Percentiles rank a stretch among this genome's conserved stretches.
Conservation (phyloP, 177 flowering plant species). For the Tripterygium wilfordii region DNA sequence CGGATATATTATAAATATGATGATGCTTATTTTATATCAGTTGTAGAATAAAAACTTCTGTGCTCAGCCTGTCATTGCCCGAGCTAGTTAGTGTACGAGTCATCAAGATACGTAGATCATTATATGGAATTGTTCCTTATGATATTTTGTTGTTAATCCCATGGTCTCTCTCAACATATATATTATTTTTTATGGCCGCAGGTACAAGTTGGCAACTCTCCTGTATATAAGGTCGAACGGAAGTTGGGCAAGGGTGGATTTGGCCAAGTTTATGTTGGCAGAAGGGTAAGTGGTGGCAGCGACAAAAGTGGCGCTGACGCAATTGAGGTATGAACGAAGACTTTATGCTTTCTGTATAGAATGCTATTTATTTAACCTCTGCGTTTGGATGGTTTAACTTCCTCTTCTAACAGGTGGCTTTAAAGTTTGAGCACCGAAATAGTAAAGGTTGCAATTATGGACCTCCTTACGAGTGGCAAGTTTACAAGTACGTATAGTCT, state of each 20-base stretch:
- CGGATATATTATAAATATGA: no score
- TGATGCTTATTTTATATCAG: no score
- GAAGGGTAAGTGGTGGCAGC: conserved; percentile 65
- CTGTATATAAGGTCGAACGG: conserved; percentile 70
- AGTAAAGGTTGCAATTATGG: conserved; percentile 96
- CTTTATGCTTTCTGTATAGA: background rate
- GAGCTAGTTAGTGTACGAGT: no score
- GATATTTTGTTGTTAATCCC: no score
- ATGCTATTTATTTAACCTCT: background rate
- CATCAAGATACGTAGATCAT: no score
- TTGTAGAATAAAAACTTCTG: no score
- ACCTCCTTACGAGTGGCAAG: conserved; percentile 99
- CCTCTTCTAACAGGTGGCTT: conserved; percentile 58
- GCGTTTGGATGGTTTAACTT: background rate
- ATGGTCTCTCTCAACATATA: no score
- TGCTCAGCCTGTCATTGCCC: no score
- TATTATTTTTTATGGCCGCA: conserved; percentile 24
- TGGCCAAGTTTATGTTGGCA: conserved; percentile 94
- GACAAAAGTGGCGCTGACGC: conserved; percentile 83
- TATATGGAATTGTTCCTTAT: no score
- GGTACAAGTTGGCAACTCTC: conserved; percentile 94
- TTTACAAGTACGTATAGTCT: conserved; percentile 66
- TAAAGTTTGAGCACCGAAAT: conserved; percentile 86
- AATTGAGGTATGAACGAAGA: conserved; percentile 44
- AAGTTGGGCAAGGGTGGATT: conserved; percentile 97